These are phyloP conservation scores for Bullera alba DNA, from an alignment of 768 basidiomycete genomes.

Conservation along the genomic window DNA sequence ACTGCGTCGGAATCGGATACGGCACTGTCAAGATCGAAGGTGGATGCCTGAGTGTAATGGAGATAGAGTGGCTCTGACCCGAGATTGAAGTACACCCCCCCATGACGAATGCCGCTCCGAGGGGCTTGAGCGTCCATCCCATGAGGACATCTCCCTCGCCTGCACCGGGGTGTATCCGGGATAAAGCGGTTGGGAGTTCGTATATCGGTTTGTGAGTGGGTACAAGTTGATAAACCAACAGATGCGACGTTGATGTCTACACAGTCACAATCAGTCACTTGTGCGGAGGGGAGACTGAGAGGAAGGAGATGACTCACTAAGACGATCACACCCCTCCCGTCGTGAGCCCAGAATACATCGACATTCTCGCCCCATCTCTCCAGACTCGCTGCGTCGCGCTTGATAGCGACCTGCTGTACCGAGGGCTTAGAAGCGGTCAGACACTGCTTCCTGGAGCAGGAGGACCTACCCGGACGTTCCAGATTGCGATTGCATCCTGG, in stretches of 20 bases:
- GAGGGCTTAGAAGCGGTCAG: constrained; percentile 49
- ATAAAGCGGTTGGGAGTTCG: constrained; percentile 10
- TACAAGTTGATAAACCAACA: constrained; percentile 65
- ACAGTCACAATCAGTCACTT: background rate
- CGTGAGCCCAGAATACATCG: constrained; percentile 71
- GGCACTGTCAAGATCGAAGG: constrained; percentile 27
- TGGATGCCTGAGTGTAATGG: constrained; percentile 26
- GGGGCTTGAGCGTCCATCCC: constrained; percentile 15
- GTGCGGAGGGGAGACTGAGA: background rate
- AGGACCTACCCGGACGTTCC: constrained; percentile 40
- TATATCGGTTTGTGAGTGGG: constrained; percentile 48
- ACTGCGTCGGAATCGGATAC: constrained; percentile 29
- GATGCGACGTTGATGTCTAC: constrained; percentile 74
- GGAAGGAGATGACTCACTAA: constrained; percentile 56
- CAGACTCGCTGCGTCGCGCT: constrained; percentile 69
- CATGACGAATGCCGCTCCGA: constrained; percentile 34
- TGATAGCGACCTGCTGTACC: constrained; percentile 55
- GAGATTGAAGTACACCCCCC: constrained; percentile 20
- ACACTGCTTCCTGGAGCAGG: background rate
- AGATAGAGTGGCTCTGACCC: constrained; percentile 22
- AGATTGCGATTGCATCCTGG: constrained; percentile 20
- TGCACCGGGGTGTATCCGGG: constrained; percentile 20
- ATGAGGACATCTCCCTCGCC: constrained; percentile 39
- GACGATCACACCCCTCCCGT: constrained; percentile 70
- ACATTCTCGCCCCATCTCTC: constrained; percentile 76